Evolutionary conservation across 225 moss, liverwort and hornwort genomes (phyloP), one percentile per base, ranked within the genome.

Genomic region (Bryoerythrophyllum caledonicum): DNA sequence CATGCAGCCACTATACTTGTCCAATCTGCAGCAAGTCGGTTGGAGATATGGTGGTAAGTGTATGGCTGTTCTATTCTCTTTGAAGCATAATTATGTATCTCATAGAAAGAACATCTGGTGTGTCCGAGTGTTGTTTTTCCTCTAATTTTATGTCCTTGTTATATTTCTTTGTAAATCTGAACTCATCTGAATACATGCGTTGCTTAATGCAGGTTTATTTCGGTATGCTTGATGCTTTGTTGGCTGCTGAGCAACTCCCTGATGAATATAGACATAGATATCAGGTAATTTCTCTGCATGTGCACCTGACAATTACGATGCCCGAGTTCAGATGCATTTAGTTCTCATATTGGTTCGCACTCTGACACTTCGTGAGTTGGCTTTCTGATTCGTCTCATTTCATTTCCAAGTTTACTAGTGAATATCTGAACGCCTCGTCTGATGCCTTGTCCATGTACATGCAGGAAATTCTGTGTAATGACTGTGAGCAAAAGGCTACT

Each of bases 1-100:
- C 96, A n/a, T 91, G 86, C 76, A 92, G 94, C 83, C 92, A 94
- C 79, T 97, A 97, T 74, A 94, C 96, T 37, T 97, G 96, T 66
- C 96, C 96, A 40, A 90, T 97, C 17, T 97, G 96, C 81, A 88
- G 92, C 90, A 97, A 97, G 79, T 94, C 96, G 23, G 86, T 97
- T 27, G 94, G 94, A 83, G 96, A 97, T 75, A 97, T 97, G 96
- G 86, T 92, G 82, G 96, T 96, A 70, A 74, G 92, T 77, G 24
- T 40, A n/a, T 28, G 56, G n/a, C 61, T 70, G 43, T n/a, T 69
- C 24, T 17, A 43, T n/a, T 38, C 9, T 57, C 3, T 75, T 52
- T 38, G 20, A 71, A 55, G 20, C 43, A 23, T 5, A 61, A 46
- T 20, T 43, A 19, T 5, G 44, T 71, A 10, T 65, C 13, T 3